Percentiles rank a stretch among this genome's conserved stretches.
Evolutionary conservation across 2,329 filamentous ascomycete species (phyloP).

Genomic region (Xylaria sp.): DNA sequence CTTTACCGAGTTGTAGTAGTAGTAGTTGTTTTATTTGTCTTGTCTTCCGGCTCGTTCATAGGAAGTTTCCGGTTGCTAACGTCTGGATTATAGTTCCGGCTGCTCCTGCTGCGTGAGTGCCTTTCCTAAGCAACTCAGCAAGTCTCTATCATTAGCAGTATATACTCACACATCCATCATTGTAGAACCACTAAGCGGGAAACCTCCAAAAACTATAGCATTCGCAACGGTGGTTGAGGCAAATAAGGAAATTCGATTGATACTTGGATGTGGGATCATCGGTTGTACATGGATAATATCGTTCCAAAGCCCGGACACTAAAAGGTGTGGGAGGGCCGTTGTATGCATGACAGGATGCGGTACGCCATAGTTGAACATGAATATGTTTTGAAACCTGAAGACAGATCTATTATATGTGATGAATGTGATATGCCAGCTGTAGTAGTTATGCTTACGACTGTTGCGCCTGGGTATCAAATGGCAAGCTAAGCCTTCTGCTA

Average conservation of each 20-base stretch:
- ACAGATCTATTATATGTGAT: background rate
- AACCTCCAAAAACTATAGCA: background rate
- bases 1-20: background rate
- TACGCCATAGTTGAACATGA: background rate
- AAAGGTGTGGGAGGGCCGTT: background rate
- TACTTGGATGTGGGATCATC: background rate
- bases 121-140: no score
- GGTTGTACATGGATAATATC: constrained; percentile 2
- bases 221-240: background rate
- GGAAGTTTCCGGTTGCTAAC: background rate
- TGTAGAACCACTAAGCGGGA: constrained; percentile 26
- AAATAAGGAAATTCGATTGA: background rate
- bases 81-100: constrained; percentile 7
- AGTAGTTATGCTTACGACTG: constrained; percentile 6
- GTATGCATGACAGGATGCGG: constrained; percentile 1
- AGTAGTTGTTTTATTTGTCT: no score
- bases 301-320: background rate
- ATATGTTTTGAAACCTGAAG: constrained; percentile 4
- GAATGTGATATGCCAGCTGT: background rate
- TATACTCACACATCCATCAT: constrained; percentile 18
- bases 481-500: constrained; percentile 23
- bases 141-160: background rate
- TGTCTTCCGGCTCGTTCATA: no score
- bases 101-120: constrained; percentile 36
- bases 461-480: constrained; percentile 33